These are phyloP conservation scores for Nannochloropsis oceanica DNA, from an alignment of 108 stramenopile genomes.

Conservation along the genomic window DNA sequence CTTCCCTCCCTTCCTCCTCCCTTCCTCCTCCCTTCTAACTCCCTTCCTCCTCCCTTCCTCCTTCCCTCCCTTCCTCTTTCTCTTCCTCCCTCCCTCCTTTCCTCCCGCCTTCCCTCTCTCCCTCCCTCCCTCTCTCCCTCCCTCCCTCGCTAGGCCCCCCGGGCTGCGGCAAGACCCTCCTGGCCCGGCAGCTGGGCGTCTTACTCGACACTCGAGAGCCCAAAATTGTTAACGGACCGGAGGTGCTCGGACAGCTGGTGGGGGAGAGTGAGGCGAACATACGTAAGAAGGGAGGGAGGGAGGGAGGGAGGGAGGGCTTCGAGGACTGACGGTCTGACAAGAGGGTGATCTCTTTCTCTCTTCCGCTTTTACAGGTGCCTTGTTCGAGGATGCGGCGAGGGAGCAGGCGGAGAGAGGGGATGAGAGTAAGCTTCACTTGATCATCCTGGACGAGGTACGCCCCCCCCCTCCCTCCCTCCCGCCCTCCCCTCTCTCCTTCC, in stretches of 20 bases:
- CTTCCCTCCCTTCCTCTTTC: too few relatives aligned
- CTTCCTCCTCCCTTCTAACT: too few relatives aligned
- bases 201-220: not conserved
- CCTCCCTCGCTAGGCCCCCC: conserved; percentile 6
- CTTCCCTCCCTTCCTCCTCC: too few relatives aligned
- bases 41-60: too few relatives aligned
- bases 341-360: not conserved
- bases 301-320: not conserved
- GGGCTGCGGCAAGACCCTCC: conserved; percentile 14
- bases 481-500: not conserved
- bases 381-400: not conserved
- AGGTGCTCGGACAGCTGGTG: not conserved
- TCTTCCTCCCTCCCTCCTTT: too few relatives aligned
- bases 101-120: too few relatives aligned
- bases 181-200: conserved; percentile 1
- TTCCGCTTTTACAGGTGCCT: not conserved
- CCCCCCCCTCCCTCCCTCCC: not conserved
- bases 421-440: conserved; percentile 42
- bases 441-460: conserved; percentile 56
- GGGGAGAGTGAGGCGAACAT: not conserved
- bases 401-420: not conserved
- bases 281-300: not conserved
- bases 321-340: not conserved
- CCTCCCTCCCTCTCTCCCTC: not conserved
- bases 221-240: not conserved